phyloP scores from a whole-genome alignment of 805 yeast genomes.

The Yarrowia osloensis region DNA sequence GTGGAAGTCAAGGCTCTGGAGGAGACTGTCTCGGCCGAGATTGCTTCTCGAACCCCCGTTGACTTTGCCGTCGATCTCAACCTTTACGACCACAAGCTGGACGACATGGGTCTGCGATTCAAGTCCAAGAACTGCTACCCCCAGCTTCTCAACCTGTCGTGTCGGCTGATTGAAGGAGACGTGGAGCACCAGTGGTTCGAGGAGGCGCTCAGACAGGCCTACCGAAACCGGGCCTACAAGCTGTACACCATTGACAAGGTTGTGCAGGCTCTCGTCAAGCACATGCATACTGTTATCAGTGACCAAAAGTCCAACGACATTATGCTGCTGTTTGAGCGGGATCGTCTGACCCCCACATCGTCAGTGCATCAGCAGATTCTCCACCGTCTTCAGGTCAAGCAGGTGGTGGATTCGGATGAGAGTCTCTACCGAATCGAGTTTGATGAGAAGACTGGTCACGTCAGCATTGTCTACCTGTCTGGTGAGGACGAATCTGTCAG shows the following conservation, averaged over 20 bases:
- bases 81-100: conserved; percentile 74
- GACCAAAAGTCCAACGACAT: conserved; percentile 82
- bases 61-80: conserved; percentile 85
- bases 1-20: conserved; percentile 73
- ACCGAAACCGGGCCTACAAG: conserved; percentile 89
- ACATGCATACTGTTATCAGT: conserved; percentile 78
- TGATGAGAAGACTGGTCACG: conserved; percentile 54
- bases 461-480: conserved; percentile 79
- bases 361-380: conserved; percentile 85
- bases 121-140: conserved; percentile 51
- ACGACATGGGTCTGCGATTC: conserved; percentile 76
- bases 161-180: conserved; percentile 80
- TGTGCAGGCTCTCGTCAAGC: conserved; percentile 78
- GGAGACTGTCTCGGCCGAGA: conserved; percentile 69
- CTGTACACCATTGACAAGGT: conserved; percentile 92
- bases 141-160: conserved; percentile 76
- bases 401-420: conserved; percentile 80
- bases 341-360: conserved; percentile 63
- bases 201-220: conserved; percentile 92
- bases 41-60: conserved; percentile 49
- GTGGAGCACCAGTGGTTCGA: conserved; percentile 94
- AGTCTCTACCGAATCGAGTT: conserved; percentile 87
- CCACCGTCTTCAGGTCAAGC: conserved; percentile 84
- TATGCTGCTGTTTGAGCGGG: conserved; percentile 77
- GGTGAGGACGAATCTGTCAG: conserved; percentile 49